A percentile compares a stretch with the other conserved stretches of the same genome.
Conservation (phyloP, 2,329 filamentous ascomycete species). For the Triangularia verruculosa region DNA sequence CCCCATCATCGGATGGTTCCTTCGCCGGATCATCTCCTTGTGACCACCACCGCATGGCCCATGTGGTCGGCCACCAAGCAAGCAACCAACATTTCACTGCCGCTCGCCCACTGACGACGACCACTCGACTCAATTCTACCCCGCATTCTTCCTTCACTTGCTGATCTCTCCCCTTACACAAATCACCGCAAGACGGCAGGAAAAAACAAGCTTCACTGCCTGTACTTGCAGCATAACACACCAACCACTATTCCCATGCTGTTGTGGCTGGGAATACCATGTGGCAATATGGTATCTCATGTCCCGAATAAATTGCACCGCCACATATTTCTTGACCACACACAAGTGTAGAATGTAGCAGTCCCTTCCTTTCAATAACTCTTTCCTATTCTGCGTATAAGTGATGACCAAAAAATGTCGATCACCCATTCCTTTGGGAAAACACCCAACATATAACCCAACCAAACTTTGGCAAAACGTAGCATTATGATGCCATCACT, state of each 20-base stretch:
- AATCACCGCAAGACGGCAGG: background rate
- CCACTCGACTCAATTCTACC: background rate
- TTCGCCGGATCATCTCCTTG: no score
- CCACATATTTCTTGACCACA: background rate
- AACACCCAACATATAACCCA: background rate
- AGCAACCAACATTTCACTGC: background rate
- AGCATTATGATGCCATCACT: background rate
- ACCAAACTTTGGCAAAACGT: background rate
- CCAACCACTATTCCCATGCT: background rate
- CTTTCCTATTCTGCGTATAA: background rate
- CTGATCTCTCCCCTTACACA: background rate
- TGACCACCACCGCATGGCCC: background rate
- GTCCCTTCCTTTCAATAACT: no score
- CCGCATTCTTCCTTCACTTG: background rate
- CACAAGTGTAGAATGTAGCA: no score
- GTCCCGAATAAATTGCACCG: background rate
- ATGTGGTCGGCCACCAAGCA: background rate
- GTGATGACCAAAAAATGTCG: background rate
- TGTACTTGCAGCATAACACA: background rate
- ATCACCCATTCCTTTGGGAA: background rate
- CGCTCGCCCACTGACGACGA: background rate
- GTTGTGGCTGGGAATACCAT: background rate
- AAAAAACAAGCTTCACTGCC: background rate
- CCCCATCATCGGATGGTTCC: background rate
- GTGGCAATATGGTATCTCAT: background rate